Evolutionary conservation across 2,329 filamentous ascomycete genomes (phyloP).

Genomic region (Ophiostoma himal-ulmi): DNA sequence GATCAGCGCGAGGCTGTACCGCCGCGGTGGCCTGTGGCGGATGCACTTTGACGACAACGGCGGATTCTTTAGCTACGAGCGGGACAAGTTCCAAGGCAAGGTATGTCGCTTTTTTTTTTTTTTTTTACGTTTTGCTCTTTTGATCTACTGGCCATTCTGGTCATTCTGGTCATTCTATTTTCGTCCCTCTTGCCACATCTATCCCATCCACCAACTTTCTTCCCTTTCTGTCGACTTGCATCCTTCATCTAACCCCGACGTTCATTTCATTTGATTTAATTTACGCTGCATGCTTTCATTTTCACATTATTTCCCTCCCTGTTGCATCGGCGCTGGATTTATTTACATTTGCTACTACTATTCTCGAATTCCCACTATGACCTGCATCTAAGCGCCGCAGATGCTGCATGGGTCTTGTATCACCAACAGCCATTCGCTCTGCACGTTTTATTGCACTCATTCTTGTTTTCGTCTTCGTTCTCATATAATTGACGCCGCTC

Average conservation of each 20-base stretch:
- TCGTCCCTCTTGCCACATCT: not conserved
- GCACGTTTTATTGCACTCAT: slow-evolving; percentile 1
- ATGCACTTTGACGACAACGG: slow-evolving; percentile 79
- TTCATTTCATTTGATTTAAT: not conserved
- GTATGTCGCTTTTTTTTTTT: slow-evolving; percentile 40
- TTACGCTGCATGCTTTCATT: not conserved
- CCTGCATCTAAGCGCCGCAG: slow-evolving; percentile 12
- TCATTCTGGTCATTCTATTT: not conserved
- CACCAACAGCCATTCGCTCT: slow-evolving; percentile 10
- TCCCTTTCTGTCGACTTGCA: not conserved
- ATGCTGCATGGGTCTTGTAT: slow-evolving; percentile 11
- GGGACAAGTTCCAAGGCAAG: slow-evolving; percentile 81
- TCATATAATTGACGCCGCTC: no score
- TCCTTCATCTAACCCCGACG: not conserved
- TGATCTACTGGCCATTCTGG: not conserved
- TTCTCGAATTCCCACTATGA: not conserved
- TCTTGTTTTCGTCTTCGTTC: not conserved
- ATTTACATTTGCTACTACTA: not conserved
- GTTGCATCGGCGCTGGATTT: not conserved
- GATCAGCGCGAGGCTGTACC: slow-evolving; percentile 81
- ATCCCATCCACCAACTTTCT: not conserved
- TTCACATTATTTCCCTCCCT: not conserved
- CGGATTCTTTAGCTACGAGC: slow-evolving; percentile 78
- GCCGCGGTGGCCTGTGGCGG: slow-evolving; percentile 68
- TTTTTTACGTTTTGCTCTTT: not conserved